Base-by-base conservation (phyloP, 768 basidiomycete species). In the Nidularia sp. region DNA sequence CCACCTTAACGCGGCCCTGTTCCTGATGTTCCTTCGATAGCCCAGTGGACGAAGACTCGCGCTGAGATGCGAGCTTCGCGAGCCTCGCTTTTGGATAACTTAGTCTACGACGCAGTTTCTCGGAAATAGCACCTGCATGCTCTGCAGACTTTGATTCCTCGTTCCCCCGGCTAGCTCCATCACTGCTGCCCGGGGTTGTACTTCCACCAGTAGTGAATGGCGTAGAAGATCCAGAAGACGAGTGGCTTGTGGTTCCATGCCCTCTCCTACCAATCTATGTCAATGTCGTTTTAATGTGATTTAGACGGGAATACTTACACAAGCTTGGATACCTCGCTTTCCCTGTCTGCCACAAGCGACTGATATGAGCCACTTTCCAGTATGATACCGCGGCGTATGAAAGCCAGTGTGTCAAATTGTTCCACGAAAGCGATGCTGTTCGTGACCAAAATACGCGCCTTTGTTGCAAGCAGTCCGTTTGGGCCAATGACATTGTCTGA, bases 401-500 rank as follows among this genome's bases (percentile, higher is more conserved):
- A 92, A 47, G 78, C 66, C 12, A 95, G 70, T 45, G 85, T 76
- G 60, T 94, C 88, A 49, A 91, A 90, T 51, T 90, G 74, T 45
- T 79, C 78, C 35, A 94, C 74, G 62, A 90, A 94, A n/a, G 91
- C 79, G 49, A 95, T 83, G 52, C 84, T 85, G 66, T 96, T 94
- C 41, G 93, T 96, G 47, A 93, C 90, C 3, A 95, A 70, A 49
- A 95, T 78, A 32, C 93, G 77, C 7, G 92, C 92, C 66, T 95
- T 95, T 12, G 81, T 79, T 6, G 88, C 80, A 34, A 96, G 81
- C 1, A 96, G 60, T 50, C 93, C 93, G 54, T 83, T 73, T 2
- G 93, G 92, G 2, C 93, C 93, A 51, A 96, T 87, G 39, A 95
- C 89, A 47, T 90, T 77, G 59, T 93, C 92, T 88, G 54, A 13